Evolutionary conservation across 306 rosid species (phyloP), one percentile per base, ranked within the genome.

Genomic region (Pterocarpus santalinus): DNA sequence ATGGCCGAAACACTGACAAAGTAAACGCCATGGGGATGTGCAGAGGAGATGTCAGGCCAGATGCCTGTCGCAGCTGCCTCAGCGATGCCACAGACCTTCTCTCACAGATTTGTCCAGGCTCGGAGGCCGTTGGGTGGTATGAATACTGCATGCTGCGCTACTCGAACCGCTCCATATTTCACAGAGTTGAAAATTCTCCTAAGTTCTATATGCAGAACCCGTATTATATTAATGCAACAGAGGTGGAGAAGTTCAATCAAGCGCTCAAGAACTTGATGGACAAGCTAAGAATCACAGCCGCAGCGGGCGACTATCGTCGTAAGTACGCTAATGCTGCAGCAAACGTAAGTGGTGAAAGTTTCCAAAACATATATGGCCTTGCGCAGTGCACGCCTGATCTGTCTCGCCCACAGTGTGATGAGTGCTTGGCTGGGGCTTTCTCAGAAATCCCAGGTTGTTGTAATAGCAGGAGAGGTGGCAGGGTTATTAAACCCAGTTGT

Each of bases 371-470:
- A 43, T 80, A 43, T 51, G 87, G 61, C 39, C 73, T 61, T 13
- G 79, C 55, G 3, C 87, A 83, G 84, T 83, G 87, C 67, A 52
- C 78, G 1, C 90, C 86, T 39, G 79, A 84, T 36, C 32, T 87
- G 22, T 34, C 67, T 0, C 7, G n/a, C 14, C 41, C 1, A 13
- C 60, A 77, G 0, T 86, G 89, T 10, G 53, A 47, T 5, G 8
- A 11, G 1, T 86, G 87, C 66, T 32, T 80, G 7, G 11, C 0
- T 8, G 0, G 0, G 0, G 52, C 49, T 5, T 0, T 63, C 8
- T 0, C 0, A 3, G 2, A 4, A 1, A 16, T 80, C 3, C 16
- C 22, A 14, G 0, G 0, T 0, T 69, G 62, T 63, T 74, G 75
- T 28, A 11, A 8, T 2, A 4, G 14, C 11, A 22, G 6, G 35